Base-by-base conservation (phyloP, 2,329 filamentous ascomycete species). In the Metarhizium guizhouense region DNA sequence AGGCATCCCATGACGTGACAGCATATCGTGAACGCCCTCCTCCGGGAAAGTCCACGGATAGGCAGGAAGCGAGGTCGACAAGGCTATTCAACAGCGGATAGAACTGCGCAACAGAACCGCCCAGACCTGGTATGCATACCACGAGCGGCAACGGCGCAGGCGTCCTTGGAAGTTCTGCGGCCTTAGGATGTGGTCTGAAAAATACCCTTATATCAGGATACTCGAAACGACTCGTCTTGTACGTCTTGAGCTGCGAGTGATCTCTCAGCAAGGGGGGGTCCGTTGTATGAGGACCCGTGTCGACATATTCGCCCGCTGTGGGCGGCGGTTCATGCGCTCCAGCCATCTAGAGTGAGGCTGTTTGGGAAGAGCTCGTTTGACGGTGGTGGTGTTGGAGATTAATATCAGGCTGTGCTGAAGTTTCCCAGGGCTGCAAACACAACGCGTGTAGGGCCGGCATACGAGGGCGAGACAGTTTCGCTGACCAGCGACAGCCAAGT, bases 31-130 rank as follows among this genome's bases (percentile, higher is more conserved):
- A 96, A 25, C 86, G 76, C 34, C 94, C 94, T 64, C 92, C 95
- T 43, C 94, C 94, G 1, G 94, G 93, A 4, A 96, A 77, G 68
- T 99, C 94, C 59, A 97, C 84, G 4, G 90, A 88, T 60, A 72
- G 78, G 68, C 92, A 95, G 51, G 91, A 86, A 13, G 88, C 90
- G 51, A 91, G 76, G 66, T 95, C 90, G 52, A 88, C 82, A 51
- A 99, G 77, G 68, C 89, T 94, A 20, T 84, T 87, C 16, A 97
- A 74, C 5, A 97, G 74, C 34, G 88, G 83, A 55, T 89, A 81
- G 67, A 96, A 97, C 66, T 97, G 94, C 11, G 90, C 87, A 29
- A 91, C 81, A 0, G 90, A 95, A 51, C 94, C 94, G n/a, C 93
- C 94, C 10, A 97, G 79, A 1, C 94, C 94, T 66, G 97, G 94